Percentiles rank a stretch among this genome's conserved stretches.
phyloP scores from a whole-genome alignment of 805 yeast genomes.

The Groenewaldozyma salmanticensis region DNA sequence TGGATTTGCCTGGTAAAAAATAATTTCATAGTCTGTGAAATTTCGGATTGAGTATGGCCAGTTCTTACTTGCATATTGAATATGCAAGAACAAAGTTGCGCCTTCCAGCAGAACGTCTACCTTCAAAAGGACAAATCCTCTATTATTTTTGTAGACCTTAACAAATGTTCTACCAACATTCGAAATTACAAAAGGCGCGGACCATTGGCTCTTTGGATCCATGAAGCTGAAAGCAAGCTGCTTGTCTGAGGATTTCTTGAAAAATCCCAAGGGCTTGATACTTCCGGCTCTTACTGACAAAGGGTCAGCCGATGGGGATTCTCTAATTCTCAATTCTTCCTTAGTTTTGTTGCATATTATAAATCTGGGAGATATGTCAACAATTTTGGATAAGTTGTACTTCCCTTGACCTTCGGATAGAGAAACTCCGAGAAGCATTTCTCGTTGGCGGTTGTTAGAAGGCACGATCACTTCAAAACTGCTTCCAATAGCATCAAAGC shows the following conservation, averaged over 20 bases:
- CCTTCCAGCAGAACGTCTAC: conserved; percentile 69
- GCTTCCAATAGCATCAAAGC: conserved; percentile 89
- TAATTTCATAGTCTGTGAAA: conserved; percentile 78
- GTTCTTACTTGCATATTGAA: conserved; percentile 58
- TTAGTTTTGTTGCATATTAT: conserved; percentile 54
- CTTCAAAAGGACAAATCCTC: conserved; percentile 52
- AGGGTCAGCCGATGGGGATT: conserved; percentile 51
- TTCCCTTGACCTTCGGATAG: conserved; percentile 74
- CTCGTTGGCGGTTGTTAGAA: conserved; percentile 30
- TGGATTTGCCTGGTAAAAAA: conserved; percentile 81
- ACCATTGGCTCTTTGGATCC: conserved; percentile 57
- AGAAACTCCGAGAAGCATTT: conserved; percentile 65
- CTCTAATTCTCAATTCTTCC: conserved; percentile 50
- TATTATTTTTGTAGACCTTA: conserved; percentile 53
- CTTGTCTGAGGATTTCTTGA: conserved; percentile 46
- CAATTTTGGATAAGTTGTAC: conserved; percentile 65
- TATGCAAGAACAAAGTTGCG: conserved; percentile 69
- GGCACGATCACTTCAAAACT: conserved; percentile 44
- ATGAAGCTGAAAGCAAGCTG: conserved; percentile 52
- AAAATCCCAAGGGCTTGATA: conserved; percentile 34
- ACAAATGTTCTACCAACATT: conserved; percentile 77
- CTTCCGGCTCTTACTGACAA: conserved; percentile 18
- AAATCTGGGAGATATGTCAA: conserved; percentile 76
- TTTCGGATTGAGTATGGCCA: conserved; percentile 96
- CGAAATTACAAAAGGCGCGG: conserved; percentile 76